These are phyloP conservation scores for Coniochaeta sp. DNA, from an alignment of 2,329 filamentous ascomycete species.

Conservation along the genomic window DNA sequence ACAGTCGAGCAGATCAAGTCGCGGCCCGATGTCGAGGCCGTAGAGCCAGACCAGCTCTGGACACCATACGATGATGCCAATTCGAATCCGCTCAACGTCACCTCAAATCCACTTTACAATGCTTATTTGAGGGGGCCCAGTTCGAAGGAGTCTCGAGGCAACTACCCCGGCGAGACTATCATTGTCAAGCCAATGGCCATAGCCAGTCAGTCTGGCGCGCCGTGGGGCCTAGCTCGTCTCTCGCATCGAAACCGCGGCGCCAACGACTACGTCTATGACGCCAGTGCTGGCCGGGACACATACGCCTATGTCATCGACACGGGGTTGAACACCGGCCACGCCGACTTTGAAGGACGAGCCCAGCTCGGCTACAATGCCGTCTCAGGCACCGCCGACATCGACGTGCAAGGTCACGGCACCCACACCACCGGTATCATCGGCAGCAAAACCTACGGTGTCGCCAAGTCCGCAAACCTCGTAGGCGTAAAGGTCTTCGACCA, in stretches of 20 bases:
- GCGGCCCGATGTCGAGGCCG: conserved; percentile 10
- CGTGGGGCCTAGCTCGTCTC: conserved; percentile 20
- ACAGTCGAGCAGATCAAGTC: conserved; percentile 27
- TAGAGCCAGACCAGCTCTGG: conserved; percentile 14
- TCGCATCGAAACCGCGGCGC: conserved; percentile 13
- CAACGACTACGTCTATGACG: conserved; percentile 15
- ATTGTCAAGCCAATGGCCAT: background rate
- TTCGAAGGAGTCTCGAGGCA: background rate
- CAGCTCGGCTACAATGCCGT: conserved; percentile 19
- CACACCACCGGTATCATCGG: conserved; percentile 23
- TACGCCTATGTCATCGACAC: conserved; percentile 38
- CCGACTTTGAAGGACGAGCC: conserved; percentile 21
- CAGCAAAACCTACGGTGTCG: conserved; percentile 21
- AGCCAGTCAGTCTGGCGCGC: conserved; percentile 4
- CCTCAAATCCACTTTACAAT: background rate
- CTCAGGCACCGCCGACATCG: conserved; percentile 8
- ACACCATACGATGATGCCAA: conserved; percentile 2
- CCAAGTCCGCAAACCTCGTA: conserved; percentile 20
- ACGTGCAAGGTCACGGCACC: conserved; percentile 24
- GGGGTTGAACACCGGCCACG: conserved; percentile 30
- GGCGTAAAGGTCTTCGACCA: conserved; percentile 22
- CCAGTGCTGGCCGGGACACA: conserved; percentile 14
- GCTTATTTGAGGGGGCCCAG: background rate
- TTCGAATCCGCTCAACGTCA: background rate
- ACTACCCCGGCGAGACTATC: background rate